Base-by-base conservation (phyloP, 2,329 filamentous ascomycete genomes). In the Metarhizium humberi region DNA sequence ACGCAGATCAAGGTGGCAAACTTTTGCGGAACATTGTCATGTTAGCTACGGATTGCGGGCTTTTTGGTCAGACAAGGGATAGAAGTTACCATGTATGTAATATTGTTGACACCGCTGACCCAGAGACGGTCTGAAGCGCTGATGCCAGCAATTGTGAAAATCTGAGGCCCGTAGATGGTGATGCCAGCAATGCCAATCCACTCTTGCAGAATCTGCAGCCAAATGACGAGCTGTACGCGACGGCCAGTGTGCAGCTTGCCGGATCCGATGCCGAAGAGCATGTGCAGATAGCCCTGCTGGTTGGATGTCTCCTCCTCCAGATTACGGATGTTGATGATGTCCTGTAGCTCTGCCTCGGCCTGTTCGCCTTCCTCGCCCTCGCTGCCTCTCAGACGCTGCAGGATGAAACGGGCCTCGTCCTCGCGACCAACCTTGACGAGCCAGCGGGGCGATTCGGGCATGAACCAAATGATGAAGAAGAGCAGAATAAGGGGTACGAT, bases 161-260 rank as follows among this genome's bases (percentile, higher is more conserved):
- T 79, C 2, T 75, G 75, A 0, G 74, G 75, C 0, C 74, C 75
- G 50, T 78, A 83, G 40, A 88, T 77, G 0, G 84, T 87, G 3
- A 88, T 82, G 46, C 83, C 85, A 0, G 85, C 84, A 57, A 88
- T 88, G 0, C 85, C 84, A 52, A 84, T 78, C 82, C 84, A 87
- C 61, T 86, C 81, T 62, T 87, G 84, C 64, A 88, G 78, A 48
- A 88, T 85, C 68, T 88, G 84, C 8, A 88, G 73, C 84, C 85
- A 88, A 40, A 89, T 76, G 3, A 86, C 84, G 2, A 89, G 75
- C 62, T 88, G 84, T 0, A 88, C 84, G 6, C 86, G 80, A 1
- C 86, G 76, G 0, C 79, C 86, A 0, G 81, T 85, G 59, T 88
- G 85, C 8, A 88, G 67, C 52, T 86, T 81, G 0, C 78, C 85